Evolutionary conservation across 2,329 filamentous ascomycete species (phyloP).

Genomic region (Exophiala lecanii-corni): DNA sequence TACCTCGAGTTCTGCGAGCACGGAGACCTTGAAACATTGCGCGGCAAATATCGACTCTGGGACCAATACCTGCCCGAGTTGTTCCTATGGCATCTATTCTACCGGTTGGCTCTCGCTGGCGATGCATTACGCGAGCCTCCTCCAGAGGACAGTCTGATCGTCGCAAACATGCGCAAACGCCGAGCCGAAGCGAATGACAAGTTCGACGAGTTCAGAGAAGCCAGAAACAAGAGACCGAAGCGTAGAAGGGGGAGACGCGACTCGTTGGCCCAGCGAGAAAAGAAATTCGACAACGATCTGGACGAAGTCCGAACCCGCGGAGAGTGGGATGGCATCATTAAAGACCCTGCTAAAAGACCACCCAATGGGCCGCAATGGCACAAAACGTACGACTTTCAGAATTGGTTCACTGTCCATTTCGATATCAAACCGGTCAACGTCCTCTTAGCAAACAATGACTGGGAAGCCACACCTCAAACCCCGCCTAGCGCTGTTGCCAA

Average conservation of each 20-base stretch:
- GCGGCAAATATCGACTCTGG: constrained; percentile 17
- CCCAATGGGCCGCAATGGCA: no score
- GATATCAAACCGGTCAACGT: constrained; percentile 98
- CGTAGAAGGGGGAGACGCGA: background rate
- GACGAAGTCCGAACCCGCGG: no score
- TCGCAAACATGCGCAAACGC: background rate
- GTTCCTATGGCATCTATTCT: constrained; percentile 25
- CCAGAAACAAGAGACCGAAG: background rate
- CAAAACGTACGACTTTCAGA: background rate
- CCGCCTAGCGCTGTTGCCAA: no score
- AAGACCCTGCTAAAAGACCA: background rate
- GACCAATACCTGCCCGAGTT: constrained; percentile 20
- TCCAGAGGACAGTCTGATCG: constrained; percentile 2
- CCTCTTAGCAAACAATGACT: constrained; percentile 49
- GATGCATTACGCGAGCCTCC: constrained; percentile 12
- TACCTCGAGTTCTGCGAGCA: constrained; percentile 22
- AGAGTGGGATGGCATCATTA: background rate
- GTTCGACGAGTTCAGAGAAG: background rate
- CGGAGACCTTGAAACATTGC: constrained; percentile 12
- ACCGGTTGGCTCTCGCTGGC: constrained; percentile 14
- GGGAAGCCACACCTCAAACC: background rate
- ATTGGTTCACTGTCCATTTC: constrained; percentile 69
- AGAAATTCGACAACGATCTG: background rate
- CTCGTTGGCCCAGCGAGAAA: background rate
- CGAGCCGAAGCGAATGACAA: constrained; percentile 5